These are phyloP conservation scores for Aphanomyces invadans DNA, from an alignment of 352 stramenopile genomes.

Conservation along the genomic window DNA sequence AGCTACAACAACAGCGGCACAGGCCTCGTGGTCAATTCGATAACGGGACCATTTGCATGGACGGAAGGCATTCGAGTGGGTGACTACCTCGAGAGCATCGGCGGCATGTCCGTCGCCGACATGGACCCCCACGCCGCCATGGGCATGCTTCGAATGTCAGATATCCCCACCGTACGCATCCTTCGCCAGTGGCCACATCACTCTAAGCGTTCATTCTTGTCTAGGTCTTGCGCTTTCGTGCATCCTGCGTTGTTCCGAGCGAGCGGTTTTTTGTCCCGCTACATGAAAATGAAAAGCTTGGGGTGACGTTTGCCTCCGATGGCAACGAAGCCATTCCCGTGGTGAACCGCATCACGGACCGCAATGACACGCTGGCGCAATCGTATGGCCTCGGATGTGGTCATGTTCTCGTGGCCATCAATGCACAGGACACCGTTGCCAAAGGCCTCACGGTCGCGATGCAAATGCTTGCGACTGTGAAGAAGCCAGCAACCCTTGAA, in stretches of 20 bases:
- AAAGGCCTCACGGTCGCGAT: neutral
- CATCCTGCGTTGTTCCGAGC: neutral
- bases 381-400: neutral
- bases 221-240: constrained; percentile 16
- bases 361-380: neutral
- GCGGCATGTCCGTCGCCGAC: constrained; percentile 4
- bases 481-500: neutral
- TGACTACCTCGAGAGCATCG: constrained; percentile 11
- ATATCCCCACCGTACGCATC: constrained; percentile 18
- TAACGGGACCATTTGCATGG: constrained; percentile 7
- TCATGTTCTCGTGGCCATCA: neutral
- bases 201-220: too few species aligned
- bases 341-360: constrained; percentile 15
- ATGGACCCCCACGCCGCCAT: constrained; percentile 8
- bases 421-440: neutral
- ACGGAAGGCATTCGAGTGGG: constrained; percentile 10
- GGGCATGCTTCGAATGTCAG: neutral
- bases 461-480: neutral
- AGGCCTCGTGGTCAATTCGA: constrained; percentile 9
- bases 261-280: neutral
- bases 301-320: constrained; percentile 16
- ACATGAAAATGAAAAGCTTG: neutral
- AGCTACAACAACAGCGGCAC: neutral
- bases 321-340: constrained; percentile 10
- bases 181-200: too few species aligned